These are phyloP conservation scores for Thielaviopsis populi DNA, from an alignment of 2,329 filamentous ascomycete species.

Conservation along the genomic window DNA sequence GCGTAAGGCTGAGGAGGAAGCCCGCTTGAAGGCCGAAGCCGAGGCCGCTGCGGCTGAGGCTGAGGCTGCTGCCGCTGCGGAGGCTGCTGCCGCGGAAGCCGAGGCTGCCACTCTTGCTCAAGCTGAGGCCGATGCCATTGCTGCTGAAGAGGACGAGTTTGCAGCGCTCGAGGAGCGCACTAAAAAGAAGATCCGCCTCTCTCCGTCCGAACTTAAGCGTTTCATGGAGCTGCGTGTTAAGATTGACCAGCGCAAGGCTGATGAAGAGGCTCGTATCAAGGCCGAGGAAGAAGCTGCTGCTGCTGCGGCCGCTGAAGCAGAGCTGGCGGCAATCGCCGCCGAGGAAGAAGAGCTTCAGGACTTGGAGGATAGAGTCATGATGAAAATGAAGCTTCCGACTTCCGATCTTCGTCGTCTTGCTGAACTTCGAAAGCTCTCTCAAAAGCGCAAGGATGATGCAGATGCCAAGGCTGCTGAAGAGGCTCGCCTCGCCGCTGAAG, in stretches of 20 bases:
- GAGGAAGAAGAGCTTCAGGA: constrained; percentile 22
- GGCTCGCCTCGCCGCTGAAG: constrained; percentile 13
- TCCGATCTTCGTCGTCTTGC: background rate
- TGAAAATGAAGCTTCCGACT: constrained; percentile 7
- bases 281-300: constrained; percentile 7
- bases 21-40: constrained; percentile 3
- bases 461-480: constrained; percentile 21
- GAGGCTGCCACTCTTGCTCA: constrained; percentile 4
- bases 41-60: constrained; percentile 11
- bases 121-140: constrained; percentile 1
- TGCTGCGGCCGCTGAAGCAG: constrained; percentile 6
- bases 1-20: constrained; percentile 6
- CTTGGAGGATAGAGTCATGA: constrained; percentile 19
- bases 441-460: constrained; percentile 23
- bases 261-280: constrained; percentile 5
- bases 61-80: constrained; percentile 3
- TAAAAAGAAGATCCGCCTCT: background rate
- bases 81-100: background rate
- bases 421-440: constrained; percentile 21
- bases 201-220: background rate
- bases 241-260: constrained; percentile 1
- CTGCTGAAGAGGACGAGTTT: constrained; percentile 10
- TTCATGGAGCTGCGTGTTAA: constrained; percentile 5
- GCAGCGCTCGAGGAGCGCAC: constrained; percentile 2
- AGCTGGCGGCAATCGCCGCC: constrained; percentile 2